Evolutionary conservation across 1,139 yeast species (phyloP), one percentile per base, ranked within the genome.

Genomic region (Yamadazyma dushanensis): DNA sequence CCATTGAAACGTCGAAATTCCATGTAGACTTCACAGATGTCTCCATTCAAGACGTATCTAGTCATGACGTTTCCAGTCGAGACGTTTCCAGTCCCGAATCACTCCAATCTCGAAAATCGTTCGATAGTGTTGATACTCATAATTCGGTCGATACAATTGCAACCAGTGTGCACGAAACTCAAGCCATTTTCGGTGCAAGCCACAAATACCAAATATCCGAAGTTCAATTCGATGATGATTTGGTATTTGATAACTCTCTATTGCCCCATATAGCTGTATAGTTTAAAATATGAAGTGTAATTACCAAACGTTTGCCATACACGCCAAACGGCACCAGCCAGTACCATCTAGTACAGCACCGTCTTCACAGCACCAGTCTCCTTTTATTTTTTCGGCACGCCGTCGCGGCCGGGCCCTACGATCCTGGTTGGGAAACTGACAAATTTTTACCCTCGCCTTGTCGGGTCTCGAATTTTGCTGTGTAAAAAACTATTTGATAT

Each of bases 131-230:
- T 29, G 44, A 39, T 29, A 32, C 41, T 7, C 16, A 36, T 5
- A 40, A 42, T 15, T 34, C 45, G 6, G 29, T 42, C 3, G 38
- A 36, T 19, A 40, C 46, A 3, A 32, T 35, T 9, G 40, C 39
- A 8, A 39, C 46, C n/a, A 36, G 33, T 18, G 25, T 32, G 2
- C 21, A 32, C 15, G 37, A 39, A 8, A 23, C 5, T 6, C 24
- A 22, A n/a, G 29, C 15, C 10, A 16, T 17, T 6, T 31, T 32
- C n/a, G 16, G 13, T 13, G 31, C 35, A 2, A 26, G 28, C 21
- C 43, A 40, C 29, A 35, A 38, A 14, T 37, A 41, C 25, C 40
- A 38, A 28, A 21, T 42, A 3, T 42, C 43, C 8, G 41, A 41
- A n/a, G 30, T 40, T 16, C 20, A 27, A 11, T 41, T 41, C 26